These are phyloP conservation scores for Chamaecrista fasciculata DNA, from an alignment of 306 rosid species.

Conservation along the genomic window DNA sequence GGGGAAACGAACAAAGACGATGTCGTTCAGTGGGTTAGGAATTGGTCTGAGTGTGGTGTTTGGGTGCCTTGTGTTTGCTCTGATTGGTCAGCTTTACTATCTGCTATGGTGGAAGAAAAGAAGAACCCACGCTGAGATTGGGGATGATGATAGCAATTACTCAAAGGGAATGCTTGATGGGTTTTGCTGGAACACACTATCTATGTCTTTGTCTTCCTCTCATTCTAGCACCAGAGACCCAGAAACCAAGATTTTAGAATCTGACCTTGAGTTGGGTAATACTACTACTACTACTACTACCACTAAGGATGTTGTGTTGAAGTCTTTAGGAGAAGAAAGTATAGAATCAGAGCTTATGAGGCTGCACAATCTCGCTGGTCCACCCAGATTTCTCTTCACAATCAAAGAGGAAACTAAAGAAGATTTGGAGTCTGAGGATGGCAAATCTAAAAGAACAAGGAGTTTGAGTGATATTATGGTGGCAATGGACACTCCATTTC, in stretches of 20 bases:
- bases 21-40: conserved; percentile 59
- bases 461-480: conserved; percentile 60
- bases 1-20: conserved; percentile 19
- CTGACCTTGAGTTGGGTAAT: conserved; percentile 57
- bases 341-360: conserved; percentile 77
- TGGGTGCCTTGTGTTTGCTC: conserved; percentile 60
- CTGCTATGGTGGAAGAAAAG: conserved; percentile 66
- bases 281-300: background rate
- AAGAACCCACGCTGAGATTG: conserved; percentile 42
- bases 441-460: conserved; percentile 56
- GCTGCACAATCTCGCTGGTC: conserved; percentile 77
- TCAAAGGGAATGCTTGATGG: conserved; percentile 46
- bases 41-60: conserved; percentile 62
- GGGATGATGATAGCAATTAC: conserved; percentile 40
- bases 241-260: conserved; percentile 32
- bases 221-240: background rate
- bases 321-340: conserved; percentile 47
- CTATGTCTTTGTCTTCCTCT: no score
- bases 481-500: conserved; percentile 48
- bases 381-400: conserved; percentile 76
- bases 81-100: conserved; percentile 71
- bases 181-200: conserved; percentile 42
- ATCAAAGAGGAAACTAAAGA: conserved; percentile 79
- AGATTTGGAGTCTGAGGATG: conserved; percentile 75
- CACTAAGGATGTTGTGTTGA: conserved; percentile 42